Conservation (phyloP, 179 eudicot species). For the Heliamphora pulchella region DNA sequence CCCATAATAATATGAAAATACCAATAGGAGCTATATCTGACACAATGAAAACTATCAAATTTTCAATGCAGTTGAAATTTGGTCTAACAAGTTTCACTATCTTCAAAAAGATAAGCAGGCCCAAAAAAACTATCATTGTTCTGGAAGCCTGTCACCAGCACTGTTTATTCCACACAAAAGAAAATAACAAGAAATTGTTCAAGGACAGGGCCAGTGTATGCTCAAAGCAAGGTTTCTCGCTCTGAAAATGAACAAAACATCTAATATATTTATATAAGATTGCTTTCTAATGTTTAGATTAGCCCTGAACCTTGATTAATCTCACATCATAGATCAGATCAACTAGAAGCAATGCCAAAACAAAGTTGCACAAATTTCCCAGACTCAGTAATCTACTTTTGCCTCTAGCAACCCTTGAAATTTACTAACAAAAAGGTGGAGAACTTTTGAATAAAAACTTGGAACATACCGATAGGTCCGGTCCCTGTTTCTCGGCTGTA, state of each 20-base stretch:
- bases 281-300: not conserved
- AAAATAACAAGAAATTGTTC: not conserved
- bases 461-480: constrained; percentile 90
- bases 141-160: not conserved
- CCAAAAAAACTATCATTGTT: not conserved
- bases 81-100: not conserved
- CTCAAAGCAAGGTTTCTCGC: not conserved
- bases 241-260: not conserved
- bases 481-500: constrained; percentile 67
- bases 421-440: not conserved
- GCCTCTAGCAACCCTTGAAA: constrained; percentile 1
- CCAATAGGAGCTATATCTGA: not conserved
- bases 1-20: not conserved
- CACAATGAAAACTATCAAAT: not conserved
- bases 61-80: not conserved
- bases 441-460: not conserved
- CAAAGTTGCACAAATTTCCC: not conserved
- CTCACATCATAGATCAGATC: not conserved
- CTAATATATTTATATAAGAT: not conserved
- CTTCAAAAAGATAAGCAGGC: not conserved
- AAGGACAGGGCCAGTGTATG: not conserved
- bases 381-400: constrained; percentile 5
- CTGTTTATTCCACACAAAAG: not conserved
- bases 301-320: not conserved
- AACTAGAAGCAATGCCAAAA: not conserved